Base-by-base conservation (phyloP, 2,329 filamentous ascomycete species). In the Curvularia sp. region DNA sequence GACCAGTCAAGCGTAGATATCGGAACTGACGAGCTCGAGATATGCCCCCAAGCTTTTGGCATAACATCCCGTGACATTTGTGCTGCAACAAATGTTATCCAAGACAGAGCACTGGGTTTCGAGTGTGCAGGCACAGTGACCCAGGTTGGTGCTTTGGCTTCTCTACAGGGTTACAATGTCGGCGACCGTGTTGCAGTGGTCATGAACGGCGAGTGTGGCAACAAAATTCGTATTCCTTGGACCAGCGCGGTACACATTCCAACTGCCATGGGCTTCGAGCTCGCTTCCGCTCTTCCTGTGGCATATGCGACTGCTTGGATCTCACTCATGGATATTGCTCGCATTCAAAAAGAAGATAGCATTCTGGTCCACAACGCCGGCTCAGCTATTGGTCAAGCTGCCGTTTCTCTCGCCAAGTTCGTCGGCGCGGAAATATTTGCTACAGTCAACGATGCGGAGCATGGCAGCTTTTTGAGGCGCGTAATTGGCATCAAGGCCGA, bases 361-460 rank as follows among this genome's bases (percentile, higher is more conserved):
- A 15, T 48, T 19, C 28, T 48, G 5, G 18, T 48, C n/a, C 46
- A 48, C n/a, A 28, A 19, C 4, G 46, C 46, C 10, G 27, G n/a
- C 8, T 19, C n/a, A 9, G 46, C n/a, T 5, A 25, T 48, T 8
- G 46, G 46, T 15, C 46, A 48, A 23, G 46, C 46, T 4, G 27
- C 28, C 3, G 28, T 48, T n/a, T 21, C 18, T 3, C n/a, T 48
- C 27, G 46, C 46, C 28, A 19, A 48, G 30, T 34, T 15, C 10
- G 13, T 34, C 10, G 46, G 46, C 25, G 30, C 43, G 23, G n/a
- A 75, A 45, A 64, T 77, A 9, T 70, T 53, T 39, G 61, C 52
- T 15, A 69, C 66, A 2, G 64, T 66, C 3, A 59, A 64, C 27
- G 58, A 36, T 12, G 36, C 53, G 10, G 63, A 65, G 18, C 71